A percentile compares a stretch with the other conserved stretches of the same genome.
Evolutionary conservation across 2,329 filamentous ascomycete species (phyloP).

Genomic region (Harringtonia lauricola): DNA sequence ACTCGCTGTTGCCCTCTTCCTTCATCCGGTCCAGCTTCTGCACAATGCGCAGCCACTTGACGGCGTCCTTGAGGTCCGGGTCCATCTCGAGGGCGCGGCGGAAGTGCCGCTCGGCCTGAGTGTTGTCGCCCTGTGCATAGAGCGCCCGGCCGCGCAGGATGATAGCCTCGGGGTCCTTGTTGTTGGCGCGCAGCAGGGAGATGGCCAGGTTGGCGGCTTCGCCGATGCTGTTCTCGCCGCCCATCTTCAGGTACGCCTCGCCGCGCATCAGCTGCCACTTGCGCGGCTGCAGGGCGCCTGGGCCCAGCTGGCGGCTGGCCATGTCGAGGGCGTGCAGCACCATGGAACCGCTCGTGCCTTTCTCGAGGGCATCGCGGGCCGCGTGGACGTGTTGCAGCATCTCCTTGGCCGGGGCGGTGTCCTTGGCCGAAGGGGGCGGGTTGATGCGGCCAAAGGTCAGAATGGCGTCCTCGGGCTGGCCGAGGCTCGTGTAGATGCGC

Average conservation of each 20-base stretch:
- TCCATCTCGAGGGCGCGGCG: slow-evolving; percentile 82
- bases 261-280: slow-evolving; percentile 92
- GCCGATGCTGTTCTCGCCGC: slow-evolving; percentile 74
- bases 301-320: slow-evolving; percentile 70
- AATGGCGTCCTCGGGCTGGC: slow-evolving; percentile 77
- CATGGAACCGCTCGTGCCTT: slow-evolving; percentile 79
- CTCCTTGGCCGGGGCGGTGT: slow-evolving; percentile 68
- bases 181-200: slow-evolving; percentile 73
- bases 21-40: slow-evolving; percentile 91
- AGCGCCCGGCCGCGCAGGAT: slow-evolving; percentile 79
- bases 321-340: slow-evolving; percentile 83
- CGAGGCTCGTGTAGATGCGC: slow-evolving; percentile 79
- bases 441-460: slow-evolving; percentile 71
- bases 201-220: slow-evolving; percentile 92
- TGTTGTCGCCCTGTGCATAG: slow-evolving; percentile 87
- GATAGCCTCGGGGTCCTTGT: slow-evolving; percentile 84
- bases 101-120: slow-evolving; percentile 88
- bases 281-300: slow-evolving; percentile 66
- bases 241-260: slow-evolving; percentile 88
- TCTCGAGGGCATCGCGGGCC: slow-evolving; percentile 65
- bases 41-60: slow-evolving; percentile 80
- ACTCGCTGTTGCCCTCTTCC: slow-evolving; percentile 81
- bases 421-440: slow-evolving; percentile 71
- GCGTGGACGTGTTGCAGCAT: slow-evolving; percentile 77
- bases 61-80: slow-evolving; percentile 78